Conservation (phyloP, 2,329 filamentous ascomycete genomes). For the Ophiostoma triangulosporum region DNA sequence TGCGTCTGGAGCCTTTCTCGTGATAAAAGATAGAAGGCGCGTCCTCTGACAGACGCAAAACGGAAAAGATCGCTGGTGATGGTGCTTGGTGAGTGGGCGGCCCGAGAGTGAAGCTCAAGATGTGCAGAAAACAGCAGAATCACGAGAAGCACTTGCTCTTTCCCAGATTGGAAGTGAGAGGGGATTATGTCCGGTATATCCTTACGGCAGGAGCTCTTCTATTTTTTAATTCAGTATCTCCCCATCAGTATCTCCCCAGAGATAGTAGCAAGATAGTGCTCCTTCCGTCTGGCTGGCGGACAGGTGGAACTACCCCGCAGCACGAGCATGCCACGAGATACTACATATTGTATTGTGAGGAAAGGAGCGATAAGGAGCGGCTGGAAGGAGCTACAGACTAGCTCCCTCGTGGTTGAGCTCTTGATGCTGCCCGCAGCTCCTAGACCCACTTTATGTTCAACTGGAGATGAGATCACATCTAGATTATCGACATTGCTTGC, state of each 20-base stretch:
- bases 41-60: neutral
- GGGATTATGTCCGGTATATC: too few relatives aligned
- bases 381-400: neutral
- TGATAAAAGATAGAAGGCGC: neutral
- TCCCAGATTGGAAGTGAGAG: neutral
- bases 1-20: conserved; percentile 2
- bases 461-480: too few relatives aligned
- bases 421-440: too few relatives aligned
- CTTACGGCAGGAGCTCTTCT: too few relatives aligned
- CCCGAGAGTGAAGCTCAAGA: neutral
- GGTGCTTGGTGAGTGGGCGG: neutral
- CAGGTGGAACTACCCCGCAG: conserved; percentile 3
- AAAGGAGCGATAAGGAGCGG: neutral
- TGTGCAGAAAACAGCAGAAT: neutral
- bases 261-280: neutral
- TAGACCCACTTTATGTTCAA: too few relatives aligned
- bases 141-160: neutral
- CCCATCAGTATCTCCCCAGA: neutral
- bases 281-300: neutral
- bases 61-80: neutral
- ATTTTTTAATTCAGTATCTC: too few relatives aligned
- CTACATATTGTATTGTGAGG: neutral
- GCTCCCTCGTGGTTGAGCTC: too few relatives aligned
- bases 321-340: neutral
- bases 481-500: too few relatives aligned